These are phyloP conservation scores for Darksidea phi DNA, from an alignment of 495 filamentous ascomycete genomes.

Conservation along the genomic window DNA sequence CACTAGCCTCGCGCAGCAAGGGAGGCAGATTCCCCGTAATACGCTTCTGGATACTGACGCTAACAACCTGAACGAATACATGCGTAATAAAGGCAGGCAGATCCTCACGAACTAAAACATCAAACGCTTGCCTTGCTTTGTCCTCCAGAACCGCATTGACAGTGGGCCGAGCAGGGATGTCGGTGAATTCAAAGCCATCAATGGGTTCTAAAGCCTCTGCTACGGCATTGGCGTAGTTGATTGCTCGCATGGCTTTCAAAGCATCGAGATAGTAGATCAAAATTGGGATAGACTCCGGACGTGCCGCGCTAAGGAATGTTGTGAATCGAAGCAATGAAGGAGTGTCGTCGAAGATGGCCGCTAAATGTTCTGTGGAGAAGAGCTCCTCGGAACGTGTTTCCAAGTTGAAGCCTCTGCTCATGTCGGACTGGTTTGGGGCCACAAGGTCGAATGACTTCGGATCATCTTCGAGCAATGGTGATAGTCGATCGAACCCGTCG, in stretches of 20 bases:
- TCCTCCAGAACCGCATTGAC: constrained; percentile 57
- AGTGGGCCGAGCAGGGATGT: constrained; percentile 47
- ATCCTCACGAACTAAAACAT: constrained; percentile 61
- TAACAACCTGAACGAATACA: constrained; percentile 58
- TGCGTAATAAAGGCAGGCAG: constrained; percentile 70
- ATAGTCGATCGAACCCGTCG: constrained; percentile 50
- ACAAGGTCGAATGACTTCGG: constrained; percentile 56
- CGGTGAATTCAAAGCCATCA: constrained; percentile 48
- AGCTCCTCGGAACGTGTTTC: constrained; percentile 62
- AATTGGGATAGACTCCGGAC: constrained; percentile 66
- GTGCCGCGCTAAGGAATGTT: constrained; percentile 68
- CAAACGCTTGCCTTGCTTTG: constrained; percentile 58
- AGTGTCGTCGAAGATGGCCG: constrained; percentile 60
- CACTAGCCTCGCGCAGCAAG: constrained; percentile 58
- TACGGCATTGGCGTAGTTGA: constrained; percentile 67
- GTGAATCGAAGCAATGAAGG: constrained; percentile 61
- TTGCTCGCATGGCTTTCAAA: constrained; percentile 66
- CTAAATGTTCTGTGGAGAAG: constrained; percentile 64
- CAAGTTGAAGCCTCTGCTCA: constrained; percentile 47
- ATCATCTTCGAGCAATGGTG: constrained; percentile 53
- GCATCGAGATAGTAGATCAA: constrained; percentile 66
- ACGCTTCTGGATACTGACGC: constrained; percentile 54
- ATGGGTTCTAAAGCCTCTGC: constrained; percentile 53
- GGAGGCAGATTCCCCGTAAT: constrained; percentile 57
- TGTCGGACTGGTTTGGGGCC: constrained; percentile 42